These are phyloP conservation scores for Modicella reniformis DNA, from an alignment of 371 early-diverging fungal species.

Conservation along the genomic window DNA sequence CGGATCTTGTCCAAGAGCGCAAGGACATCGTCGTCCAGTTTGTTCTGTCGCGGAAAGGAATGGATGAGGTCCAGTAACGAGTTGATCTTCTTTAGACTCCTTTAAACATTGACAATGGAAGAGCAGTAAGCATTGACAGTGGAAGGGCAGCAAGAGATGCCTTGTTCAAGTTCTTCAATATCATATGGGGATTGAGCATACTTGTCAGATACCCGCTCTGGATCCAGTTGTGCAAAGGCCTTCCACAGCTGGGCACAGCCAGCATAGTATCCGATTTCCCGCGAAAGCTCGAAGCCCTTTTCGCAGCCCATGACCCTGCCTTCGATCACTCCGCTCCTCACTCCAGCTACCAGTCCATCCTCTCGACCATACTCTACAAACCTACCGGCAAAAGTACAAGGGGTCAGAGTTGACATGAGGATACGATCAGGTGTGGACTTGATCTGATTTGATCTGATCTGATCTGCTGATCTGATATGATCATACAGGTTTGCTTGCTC, in stretches of 20 bases:
- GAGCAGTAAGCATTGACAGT: neutral
- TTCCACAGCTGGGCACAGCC: slow-evolving; percentile 78
- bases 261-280: slow-evolving; percentile 78
- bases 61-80: slow-evolving; percentile 59
- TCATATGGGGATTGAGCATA: slow-evolving; percentile 43
- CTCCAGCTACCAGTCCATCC: slow-evolving; percentile 75
- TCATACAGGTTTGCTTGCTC: too few species aligned
- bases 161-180: neutral
- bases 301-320: slow-evolving; percentile 80
- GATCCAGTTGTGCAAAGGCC: slow-evolving; percentile 53
- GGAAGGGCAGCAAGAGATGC: slow-evolving; percentile 57
- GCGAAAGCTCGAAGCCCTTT: slow-evolving; percentile 75
- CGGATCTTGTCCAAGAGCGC: slow-evolving; percentile 67
- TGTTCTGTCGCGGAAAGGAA: slow-evolving; percentile 67
- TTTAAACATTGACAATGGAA: slow-evolving; percentile 1
- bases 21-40: slow-evolving; percentile 65
- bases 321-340: slow-evolving; percentile 69
- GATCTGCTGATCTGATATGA: too few species aligned
- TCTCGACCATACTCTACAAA: slow-evolving; percentile 74
- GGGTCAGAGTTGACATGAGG: neutral
- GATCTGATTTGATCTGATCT: neutral
- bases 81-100: slow-evolving; percentile 59
- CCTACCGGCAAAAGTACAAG: slow-evolving; percentile 50
- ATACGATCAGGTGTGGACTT: neutral
- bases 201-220: slow-evolving; percentile 59